Percentiles rank a stretch among this genome's conserved stretches.
Evolutionary conservation across 2,329 filamentous ascomycete genomes (phyloP).

Genomic region (Anthostomella pinea): DNA sequence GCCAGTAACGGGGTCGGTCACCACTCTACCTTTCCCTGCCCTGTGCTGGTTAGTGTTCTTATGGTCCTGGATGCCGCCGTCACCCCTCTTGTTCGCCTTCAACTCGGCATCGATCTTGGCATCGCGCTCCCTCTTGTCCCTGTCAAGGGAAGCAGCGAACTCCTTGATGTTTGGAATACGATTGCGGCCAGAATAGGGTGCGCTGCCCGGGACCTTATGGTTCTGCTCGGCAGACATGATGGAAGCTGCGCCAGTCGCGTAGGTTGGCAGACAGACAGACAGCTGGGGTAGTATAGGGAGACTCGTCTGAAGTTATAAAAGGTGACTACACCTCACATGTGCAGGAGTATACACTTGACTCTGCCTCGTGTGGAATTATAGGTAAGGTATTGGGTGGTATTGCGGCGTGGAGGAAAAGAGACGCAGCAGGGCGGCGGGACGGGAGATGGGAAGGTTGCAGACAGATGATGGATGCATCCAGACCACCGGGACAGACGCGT

Average conservation of each 20-base stretch:
- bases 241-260: too few relatives aligned
- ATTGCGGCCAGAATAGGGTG: constrained; percentile 77
- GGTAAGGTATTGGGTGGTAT: not conserved
- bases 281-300: too few relatives aligned
- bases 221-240: constrained; percentile 29
- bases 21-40: constrained; percentile 58
- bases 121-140: constrained; percentile 74
- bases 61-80: constrained; percentile 40
- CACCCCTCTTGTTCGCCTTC: constrained; percentile 35
- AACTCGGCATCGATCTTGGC: constrained; percentile 62
- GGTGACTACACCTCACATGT: too few relatives aligned
- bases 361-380: too few relatives aligned
- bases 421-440: not conserved
- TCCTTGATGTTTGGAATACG: constrained; percentile 84
- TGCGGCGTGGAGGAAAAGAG: not conserved
- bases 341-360: too few relatives aligned
- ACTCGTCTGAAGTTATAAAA: too few relatives aligned
- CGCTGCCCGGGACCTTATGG: constrained; percentile 23
- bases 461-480: too few relatives aligned
- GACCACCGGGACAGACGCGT: too few relatives aligned
- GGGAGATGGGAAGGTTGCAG: too few relatives aligned
- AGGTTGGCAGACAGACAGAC: too few relatives aligned
- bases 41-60: constrained; percentile 36
- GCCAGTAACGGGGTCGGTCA: constrained; percentile 87
- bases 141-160: constrained; percentile 76